Conservation (phyloP, 177 flowering plant species). For the Vitis hybrid region DNA sequence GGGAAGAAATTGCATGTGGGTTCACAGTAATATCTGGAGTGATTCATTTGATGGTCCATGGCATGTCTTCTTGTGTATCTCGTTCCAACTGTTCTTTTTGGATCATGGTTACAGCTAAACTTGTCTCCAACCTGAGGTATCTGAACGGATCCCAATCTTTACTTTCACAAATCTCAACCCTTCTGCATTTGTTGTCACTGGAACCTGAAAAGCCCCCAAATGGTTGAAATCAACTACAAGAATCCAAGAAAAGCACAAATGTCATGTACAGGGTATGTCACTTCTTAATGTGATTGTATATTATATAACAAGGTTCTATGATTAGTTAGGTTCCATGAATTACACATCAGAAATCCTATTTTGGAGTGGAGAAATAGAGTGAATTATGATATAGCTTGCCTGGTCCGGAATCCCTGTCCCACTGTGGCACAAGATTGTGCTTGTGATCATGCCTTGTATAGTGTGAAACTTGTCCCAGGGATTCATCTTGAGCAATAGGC, state of each 20-base stretch:
- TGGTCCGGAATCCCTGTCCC: conserved; percentile 98
- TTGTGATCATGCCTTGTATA: conserved; percentile 86
- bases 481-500: conserved; percentile 85
- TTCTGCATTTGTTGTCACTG: conserved; percentile 95
- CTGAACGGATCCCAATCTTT: conserved; percentile 85
- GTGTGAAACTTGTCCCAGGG: conserved; percentile 80
- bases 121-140: conserved; percentile 98
- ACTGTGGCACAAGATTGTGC: conserved; percentile 95
- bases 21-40: conserved; percentile 93
- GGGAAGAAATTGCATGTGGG: conserved; percentile 98
- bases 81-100: conserved; percentile 98
- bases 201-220: conserved; percentile 41
- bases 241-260: too few relatives aligned
- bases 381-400: conserved; percentile 29
- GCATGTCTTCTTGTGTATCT: conserved; percentile 99
- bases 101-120: conserved; percentile 97
- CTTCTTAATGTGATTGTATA: background rate
- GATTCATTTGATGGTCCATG: conserved; percentile 95
- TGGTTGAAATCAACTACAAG: too few relatives aligned
- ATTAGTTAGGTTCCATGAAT: too few relatives aligned
- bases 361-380: background rate
- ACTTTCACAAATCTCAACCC: conserved; percentile 97
- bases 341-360: background rate
- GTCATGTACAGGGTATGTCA: background rate
- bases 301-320: too few relatives aligned